A percentile compares a stretch with the other conserved stretches of the same genome.
These are phyloP conservation scores for Colletotrichum sp. DNA, from an alignment of 2,329 filamentous ascomycete species.

Conservation along the genomic window DNA sequence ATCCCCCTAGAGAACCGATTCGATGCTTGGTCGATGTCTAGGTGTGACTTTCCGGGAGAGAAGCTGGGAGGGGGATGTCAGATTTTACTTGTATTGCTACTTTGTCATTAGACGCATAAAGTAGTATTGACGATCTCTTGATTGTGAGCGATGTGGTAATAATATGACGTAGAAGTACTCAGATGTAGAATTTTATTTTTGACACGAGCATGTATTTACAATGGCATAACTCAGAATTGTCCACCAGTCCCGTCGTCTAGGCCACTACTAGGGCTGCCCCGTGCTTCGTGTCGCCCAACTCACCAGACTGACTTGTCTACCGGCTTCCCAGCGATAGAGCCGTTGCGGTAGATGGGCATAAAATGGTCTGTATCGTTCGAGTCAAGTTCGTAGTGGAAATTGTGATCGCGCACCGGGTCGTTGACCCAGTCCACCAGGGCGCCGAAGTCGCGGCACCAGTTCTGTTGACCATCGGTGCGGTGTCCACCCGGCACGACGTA, in stretches of 20 bases:
- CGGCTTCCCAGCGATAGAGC: neutral
- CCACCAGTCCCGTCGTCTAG: neutral
- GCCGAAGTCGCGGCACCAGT: neutral
- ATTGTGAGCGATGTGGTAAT: too few relatives aligned
- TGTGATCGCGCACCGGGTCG: neutral
- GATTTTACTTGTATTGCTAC: neutral
- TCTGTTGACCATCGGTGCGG: neutral
- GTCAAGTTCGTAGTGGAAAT: neutral
- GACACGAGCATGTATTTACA: neutral
- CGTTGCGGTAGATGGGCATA: neutral
- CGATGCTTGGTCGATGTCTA: neutral
- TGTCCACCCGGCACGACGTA: neutral
- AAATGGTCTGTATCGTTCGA: neutral
- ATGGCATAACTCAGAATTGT: neutral
- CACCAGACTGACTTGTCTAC: neutral
- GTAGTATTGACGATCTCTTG: neutral
- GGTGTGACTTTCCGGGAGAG: too few relatives aligned
- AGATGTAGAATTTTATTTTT: too few relatives aligned
- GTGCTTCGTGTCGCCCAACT: neutral
- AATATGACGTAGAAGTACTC: too few relatives aligned
- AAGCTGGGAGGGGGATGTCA: accelerated
- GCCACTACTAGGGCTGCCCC: neutral
- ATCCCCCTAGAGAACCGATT: neutral
- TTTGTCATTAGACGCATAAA: neutral
- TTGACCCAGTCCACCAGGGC: neutral